These are phyloP conservation scores for Tylopilus microsporus DNA, from an alignment of 1,284 basidiomycete species.

Conservation along the genomic window DNA sequence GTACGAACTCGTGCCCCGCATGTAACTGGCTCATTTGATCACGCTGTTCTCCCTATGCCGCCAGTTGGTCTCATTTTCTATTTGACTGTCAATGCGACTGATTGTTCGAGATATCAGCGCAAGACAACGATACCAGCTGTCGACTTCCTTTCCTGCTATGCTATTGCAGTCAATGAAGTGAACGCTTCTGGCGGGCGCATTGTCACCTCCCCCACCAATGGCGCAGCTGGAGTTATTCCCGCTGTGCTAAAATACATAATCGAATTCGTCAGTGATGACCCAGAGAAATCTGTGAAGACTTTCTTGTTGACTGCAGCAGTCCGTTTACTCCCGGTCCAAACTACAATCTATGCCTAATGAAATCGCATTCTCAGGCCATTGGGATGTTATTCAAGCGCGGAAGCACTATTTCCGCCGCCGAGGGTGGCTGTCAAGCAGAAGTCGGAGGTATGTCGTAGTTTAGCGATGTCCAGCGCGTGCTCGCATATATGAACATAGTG, in stretches of 20 bases:
- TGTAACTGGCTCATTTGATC: constrained; percentile 77
- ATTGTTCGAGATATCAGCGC: constrained; percentile 42
- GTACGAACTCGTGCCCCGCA: constrained; percentile 38
- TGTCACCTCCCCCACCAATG: constrained; percentile 90
- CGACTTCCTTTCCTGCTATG: constrained; percentile 91
- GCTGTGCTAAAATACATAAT: constrained; percentile 84
- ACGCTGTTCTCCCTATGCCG: constrained; percentile 78
- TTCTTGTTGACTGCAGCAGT: constrained; percentile 82
- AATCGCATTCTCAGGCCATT: constrained; percentile 54
- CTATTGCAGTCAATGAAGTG: constrained; percentile 86
- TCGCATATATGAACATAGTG: constrained; percentile 41
- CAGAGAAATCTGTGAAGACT: constrained; percentile 79
- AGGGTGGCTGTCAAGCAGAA: constrained; percentile 86
- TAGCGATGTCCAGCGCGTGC: not conserved
- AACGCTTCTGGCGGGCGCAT: constrained; percentile 91
- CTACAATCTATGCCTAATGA: constrained; percentile 1
- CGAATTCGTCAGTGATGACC: constrained; percentile 89
- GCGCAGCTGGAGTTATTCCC: constrained; percentile 88
- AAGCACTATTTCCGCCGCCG: constrained; percentile 93
- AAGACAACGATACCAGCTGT: constrained; percentile 87
- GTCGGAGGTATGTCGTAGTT: constrained; percentile 58
- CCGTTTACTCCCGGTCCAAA: constrained; percentile 25
- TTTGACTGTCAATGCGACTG: not conserved
- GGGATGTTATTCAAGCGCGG: constrained; percentile 98
- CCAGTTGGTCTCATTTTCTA: constrained; percentile 47